phyloP scores from a whole-genome alignment of 257 asterid species.

The Rauvolfia tetraphylla region DNA sequence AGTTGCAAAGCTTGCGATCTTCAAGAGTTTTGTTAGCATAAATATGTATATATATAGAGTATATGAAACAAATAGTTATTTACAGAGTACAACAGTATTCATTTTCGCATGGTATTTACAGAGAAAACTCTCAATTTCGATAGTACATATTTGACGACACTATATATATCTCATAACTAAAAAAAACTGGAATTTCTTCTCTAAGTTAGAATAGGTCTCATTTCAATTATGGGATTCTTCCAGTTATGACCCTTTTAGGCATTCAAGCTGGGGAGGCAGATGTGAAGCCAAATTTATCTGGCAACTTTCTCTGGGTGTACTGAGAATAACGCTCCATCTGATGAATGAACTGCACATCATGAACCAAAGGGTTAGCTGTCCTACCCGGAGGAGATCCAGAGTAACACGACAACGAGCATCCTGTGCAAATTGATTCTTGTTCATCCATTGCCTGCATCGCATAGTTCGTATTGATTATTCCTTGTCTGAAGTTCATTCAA shows the following conservation, averaged over 20 bases:
- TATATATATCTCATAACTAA: conserved; percentile 2
- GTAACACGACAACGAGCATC: conserved; percentile 28
- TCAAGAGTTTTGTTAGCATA: neutral
- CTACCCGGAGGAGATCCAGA: conserved; percentile 53
- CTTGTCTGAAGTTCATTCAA: neutral
- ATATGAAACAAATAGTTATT: neutral
- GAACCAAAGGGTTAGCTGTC: conserved; percentile 54
- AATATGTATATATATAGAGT: neutral
- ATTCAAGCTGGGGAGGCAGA: conserved; percentile 29
- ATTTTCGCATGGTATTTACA: conserved; percentile 16
- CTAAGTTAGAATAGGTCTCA: conserved; percentile 5
- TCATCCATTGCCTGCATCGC: conserved; percentile 32
- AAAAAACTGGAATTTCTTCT: conserved; percentile 2
- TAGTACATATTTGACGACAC: conserved; percentile 6
- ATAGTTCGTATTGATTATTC: neutral
- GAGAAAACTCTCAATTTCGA: neutral
- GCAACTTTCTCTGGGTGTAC: conserved; percentile 24
- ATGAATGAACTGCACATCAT: conserved; percentile 52
- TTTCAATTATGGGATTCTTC: neutral
- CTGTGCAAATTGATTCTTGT: conserved; percentile 25
- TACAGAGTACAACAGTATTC: neutral
- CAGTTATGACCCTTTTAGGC: neutral
- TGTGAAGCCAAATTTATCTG: conserved; percentile 24
- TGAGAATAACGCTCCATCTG: conserved; percentile 37
- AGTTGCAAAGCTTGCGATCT: neutral